Evolutionary conservation across 306 rosid species (phyloP).

Genomic region (Canavalia gladiata): DNA sequence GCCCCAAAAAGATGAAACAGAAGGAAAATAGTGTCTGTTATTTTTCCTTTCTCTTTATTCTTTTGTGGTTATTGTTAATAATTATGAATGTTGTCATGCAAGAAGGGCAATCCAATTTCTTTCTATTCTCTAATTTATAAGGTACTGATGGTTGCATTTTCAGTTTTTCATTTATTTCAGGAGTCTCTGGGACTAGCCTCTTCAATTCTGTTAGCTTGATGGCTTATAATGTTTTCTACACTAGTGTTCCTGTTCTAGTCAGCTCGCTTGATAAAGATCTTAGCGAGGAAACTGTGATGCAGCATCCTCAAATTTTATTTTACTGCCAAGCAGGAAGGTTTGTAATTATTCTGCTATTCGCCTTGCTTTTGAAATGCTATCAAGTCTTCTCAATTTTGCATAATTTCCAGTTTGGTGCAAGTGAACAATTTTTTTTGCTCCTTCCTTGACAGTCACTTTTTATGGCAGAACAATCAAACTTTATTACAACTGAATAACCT

Average conservation of each 20-base stretch:
- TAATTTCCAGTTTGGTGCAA: slow-evolving; percentile 9
- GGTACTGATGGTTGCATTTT: slow-evolving; percentile 62
- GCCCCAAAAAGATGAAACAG: not conserved
- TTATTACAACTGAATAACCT: slow-evolving; percentile 38
- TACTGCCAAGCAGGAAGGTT: slow-evolving; percentile 99
- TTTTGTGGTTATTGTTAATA: slow-evolving; percentile 20
- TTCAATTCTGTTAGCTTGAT: slow-evolving; percentile 99
- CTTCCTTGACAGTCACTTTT: slow-evolving; percentile 9
- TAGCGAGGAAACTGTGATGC: slow-evolving; percentile 94
- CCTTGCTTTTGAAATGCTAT: slow-evolving; percentile 26
- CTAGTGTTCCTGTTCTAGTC: slow-evolving; percentile 94
- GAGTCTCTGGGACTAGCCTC: slow-evolving; percentile 98
- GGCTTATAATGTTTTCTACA: slow-evolving; percentile 99
- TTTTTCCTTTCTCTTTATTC: slow-evolving; percentile 34
- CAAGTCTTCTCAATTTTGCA: slow-evolving; percentile 7
- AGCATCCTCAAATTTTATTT: slow-evolving; percentile 98
- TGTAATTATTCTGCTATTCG: slow-evolving; percentile 40
- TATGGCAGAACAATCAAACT: slow-evolving; percentile 33
- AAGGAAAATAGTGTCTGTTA: slow-evolving; percentile 11
- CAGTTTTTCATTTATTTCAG: slow-evolving; percentile 98
- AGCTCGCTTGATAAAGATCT: slow-evolving; percentile 99
- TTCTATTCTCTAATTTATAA: slow-evolving; percentile 32
- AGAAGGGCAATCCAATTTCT: slow-evolving; percentile 19
- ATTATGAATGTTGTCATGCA: slow-evolving; percentile 22
- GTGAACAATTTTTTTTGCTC: not conserved